A percentile compares a stretch with the other conserved stretches of the same genome.
phyloP scores from a whole-genome alignment of 805 yeast species.

The Schizosaccharomyces pombe region DNA sequence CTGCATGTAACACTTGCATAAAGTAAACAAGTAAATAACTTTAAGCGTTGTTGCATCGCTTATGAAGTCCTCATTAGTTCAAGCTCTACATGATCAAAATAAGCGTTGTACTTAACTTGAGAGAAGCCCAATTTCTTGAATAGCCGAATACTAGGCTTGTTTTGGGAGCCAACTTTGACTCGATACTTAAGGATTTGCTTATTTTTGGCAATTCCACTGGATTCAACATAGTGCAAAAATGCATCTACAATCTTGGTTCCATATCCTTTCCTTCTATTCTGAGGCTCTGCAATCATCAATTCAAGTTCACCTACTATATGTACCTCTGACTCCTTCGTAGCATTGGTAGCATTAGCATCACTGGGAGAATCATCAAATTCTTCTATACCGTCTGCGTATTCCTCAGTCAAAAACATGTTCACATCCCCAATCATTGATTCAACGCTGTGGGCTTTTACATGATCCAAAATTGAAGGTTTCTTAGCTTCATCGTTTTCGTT shows the following conservation, averaged over 20 bases:
- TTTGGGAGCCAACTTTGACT: not conserved
- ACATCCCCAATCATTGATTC: slow-evolving; percentile 2
- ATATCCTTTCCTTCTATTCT: not conserved
- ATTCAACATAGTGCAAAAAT: not conserved
- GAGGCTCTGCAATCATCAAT: slow-evolving; percentile 3
- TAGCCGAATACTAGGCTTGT: not conserved
- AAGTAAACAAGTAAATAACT: too few relatives aligned
- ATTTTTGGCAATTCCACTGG: not conserved
- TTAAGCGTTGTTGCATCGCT: not conserved
- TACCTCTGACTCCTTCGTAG: not conserved
- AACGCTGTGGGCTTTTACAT: not conserved
- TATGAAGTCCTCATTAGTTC: not conserved
- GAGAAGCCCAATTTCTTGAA: not conserved
- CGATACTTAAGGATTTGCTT: not conserved
- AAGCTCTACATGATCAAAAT: slow-evolving; percentile 1
- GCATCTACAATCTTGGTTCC: not conserved
- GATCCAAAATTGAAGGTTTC: not conserved
- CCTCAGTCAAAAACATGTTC: not conserved
- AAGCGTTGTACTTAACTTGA: not conserved
- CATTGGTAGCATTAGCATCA: not conserved
- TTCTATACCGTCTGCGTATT: not conserved
- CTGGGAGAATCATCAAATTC: too few relatives aligned
- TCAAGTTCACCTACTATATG: slow-evolving; percentile 1
- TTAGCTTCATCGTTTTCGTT: not conserved
- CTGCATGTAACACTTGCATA: too few relatives aligned